A percentile compares a stretch with the other conserved stretches of the same genome.
phyloP scores from a whole-genome alignment of 2,329 filamentous ascomycete genomes.

The Epichloe baconii region DNA sequence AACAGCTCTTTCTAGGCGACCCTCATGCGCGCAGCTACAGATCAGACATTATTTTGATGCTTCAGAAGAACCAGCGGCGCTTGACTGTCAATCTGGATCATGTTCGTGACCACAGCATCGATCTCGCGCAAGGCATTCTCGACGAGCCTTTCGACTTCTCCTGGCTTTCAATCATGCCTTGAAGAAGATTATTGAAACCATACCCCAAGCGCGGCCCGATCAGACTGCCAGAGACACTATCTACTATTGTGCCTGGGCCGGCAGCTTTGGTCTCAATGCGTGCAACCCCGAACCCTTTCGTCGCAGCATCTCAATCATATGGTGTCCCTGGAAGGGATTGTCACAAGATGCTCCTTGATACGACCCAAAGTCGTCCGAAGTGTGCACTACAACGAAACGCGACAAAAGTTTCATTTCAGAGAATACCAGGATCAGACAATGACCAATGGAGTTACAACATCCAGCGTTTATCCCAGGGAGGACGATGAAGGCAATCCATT shows the following conservation, averaged over 20 bases:
- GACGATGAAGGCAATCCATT: conserved; percentile 88
- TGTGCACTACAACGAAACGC: conserved; percentile 86
- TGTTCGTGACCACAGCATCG: conserved; percentile 73
- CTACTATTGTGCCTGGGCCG: conserved; percentile 96
- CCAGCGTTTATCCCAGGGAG: conserved; percentile 86
- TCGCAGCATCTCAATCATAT: conserved; percentile 88
- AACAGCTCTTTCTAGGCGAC: conserved; percentile 26
- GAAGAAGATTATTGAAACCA: conserved; percentile 72
- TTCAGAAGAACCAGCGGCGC: conserved; percentile 52
- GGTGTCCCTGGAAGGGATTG: conserved; percentile 95
- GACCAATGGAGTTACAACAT: conserved; percentile 79
- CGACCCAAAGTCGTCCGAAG: conserved; percentile 96
- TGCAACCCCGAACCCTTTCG: conserved; percentile 86
- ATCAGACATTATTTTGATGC: conserved; percentile 72
- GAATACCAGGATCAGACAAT: conserved; percentile 97
- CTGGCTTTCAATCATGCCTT: conserved; percentile 83
- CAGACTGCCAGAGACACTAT: conserved; percentile 67
- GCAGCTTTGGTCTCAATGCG: conserved; percentile 86
- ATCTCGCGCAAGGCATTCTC: conserved; percentile 68
- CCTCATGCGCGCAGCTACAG: conserved; percentile 60
- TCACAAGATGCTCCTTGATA: conserved; percentile 90
- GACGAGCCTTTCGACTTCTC: conserved; percentile 79
- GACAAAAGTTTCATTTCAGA: conserved; percentile 74
- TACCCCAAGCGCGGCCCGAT: conserved; percentile 61
- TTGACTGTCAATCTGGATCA: conserved; percentile 74